Base-by-base conservation (phyloP, 2,329 filamentous ascomycete species). In the Dichotomopilus funicola region DNA sequence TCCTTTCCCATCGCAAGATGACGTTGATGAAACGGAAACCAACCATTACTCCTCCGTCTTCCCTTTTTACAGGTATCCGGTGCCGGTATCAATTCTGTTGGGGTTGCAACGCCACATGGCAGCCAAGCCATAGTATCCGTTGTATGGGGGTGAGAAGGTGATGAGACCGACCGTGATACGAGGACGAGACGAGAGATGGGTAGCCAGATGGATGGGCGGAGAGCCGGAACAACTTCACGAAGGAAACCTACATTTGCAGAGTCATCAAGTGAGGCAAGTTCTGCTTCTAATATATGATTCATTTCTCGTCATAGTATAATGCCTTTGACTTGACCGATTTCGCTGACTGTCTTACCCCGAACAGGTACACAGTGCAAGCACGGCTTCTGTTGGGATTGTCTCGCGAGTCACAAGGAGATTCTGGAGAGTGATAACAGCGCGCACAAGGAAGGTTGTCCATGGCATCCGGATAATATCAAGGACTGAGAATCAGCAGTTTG, bases 21-120 rank as follows among this genome's bases (percentile, higher is more conserved):
- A 27, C 19, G 3, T 27, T 27, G 35, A 40, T 37, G 34, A 41
- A 49, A 19, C 9, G 6, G 9, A 37, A 5, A 10, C 19, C 19
- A 27, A 27, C 19, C 19, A 27, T 27, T 27, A 27, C 19, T 27
- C 19, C 19, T 27, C 19, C 12, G 53, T 35, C 41, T 50, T 47
- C 34, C 19, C 19, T 34, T 5, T 13, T 49, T 50, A 45, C 54
- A 73, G 71, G 71, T 63, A 65, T 66, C 49, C 68, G 64, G 41
- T 73, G 71, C 54, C 62, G 60, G 42, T 57, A 63, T 59, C 59
- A 72, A 45, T 73, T 70, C 52, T 73, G 71, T 61, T 71, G 70
- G 70, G 59, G 60, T 41, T 72, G 70, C 55, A 54, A 61, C 43
- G 42, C 55, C 13, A 47, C 41, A 8, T 69, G 65, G 65, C 37